Base-by-base conservation (phyloP, 768 basidiomycete genomes). In the Hericium coralloides region DNA sequence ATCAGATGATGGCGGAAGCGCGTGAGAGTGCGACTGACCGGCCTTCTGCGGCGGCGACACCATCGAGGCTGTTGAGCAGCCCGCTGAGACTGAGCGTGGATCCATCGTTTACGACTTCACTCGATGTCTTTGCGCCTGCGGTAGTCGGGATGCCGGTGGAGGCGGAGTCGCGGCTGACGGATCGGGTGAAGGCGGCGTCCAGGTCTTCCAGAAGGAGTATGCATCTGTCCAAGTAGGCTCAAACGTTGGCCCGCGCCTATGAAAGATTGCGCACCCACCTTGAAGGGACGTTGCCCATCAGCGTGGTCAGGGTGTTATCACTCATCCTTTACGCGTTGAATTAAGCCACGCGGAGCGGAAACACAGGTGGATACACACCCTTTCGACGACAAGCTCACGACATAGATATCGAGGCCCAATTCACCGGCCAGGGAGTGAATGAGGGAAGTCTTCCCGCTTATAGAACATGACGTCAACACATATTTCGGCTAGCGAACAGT, bases 161-260 rank as follows among this genome's bases (percentile, higher is more conserved):
- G 14, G 72, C 79, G 49, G 82, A 75, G 70, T 92, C 91, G 73
- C 91, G 90, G 70, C 82, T 86, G 67, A 92, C 85, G 55, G 85
- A 87, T 52, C 89, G 86, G 61, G 91, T 93, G 74, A 93, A 93
- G 25, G 91, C 91, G 56, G 91, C 91, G 69, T 93, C 91, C 64
- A 95, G 80, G 77, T 95, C 92, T 74, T 95, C 93, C 68, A 95
- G 80, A 71, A 95, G 85, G 64, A 95, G 78, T 59, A 95, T 92
- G 77, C 90, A 92, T 76, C 90, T 90, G 63, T 50, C 15, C 43
- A 50, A 63, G 50, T 39, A 56, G 52, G 26, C 14, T 55, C 38
- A 62, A 55, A 64, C 55, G 59, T 61, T 51, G 55, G 50, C 12
- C 58, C 55, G 39, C 59, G 26, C 52, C 22, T 58, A 60, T 58